Evolutionary conservation across 768 basidiomycete species (phyloP), one percentile per base, ranked within the genome.

Genomic region (Ramaria sp.): DNA sequence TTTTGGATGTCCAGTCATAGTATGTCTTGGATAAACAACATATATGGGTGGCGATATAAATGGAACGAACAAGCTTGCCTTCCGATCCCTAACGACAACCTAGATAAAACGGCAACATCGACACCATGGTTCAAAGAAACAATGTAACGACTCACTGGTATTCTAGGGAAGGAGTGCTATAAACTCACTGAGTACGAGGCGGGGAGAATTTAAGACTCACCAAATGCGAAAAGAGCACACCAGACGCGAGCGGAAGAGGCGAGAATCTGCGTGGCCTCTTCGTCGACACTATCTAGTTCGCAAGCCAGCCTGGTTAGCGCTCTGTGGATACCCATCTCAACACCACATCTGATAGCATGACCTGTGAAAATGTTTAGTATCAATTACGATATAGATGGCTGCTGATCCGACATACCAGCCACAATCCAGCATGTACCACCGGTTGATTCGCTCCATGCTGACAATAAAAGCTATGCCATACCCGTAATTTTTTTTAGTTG

Each of bases 151-250:
- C 47, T 15, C 37, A 57, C 45, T 57, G 46, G n/a, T 57, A 22
- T 27, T 57, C 47, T 57, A 22, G 13, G 17, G 37, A 45, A 12
- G 38, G 2, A 9, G 24, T 17, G 53, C 19, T 27, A 45, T 43
- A 45, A 45, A 19, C 27, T 46, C 4, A 24, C n/a, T 39, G 37
- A 27, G 13, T 37, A 9, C 15, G 4, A 10, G 37, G 12, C 19
- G 20, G 15, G n/a, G 34, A 33, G 55, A 57, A 47, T 11, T 27
- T 22, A 49, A 5, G 22, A 30, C 30, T 54, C 22, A 30, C 55
- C 55, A 24, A 57, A 57, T 22, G 55, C 55, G 19, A 57, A 57
- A 48, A 57, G 37, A 10, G 55, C 55, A n/a, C 47, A 57, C 55
- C 55, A 50, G 13, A 54, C 42, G 2, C 53, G 42, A 30, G 55